Conservation (phyloP, 169 alveolate genomes). For the Plasmodium billcollinsi region DNA sequence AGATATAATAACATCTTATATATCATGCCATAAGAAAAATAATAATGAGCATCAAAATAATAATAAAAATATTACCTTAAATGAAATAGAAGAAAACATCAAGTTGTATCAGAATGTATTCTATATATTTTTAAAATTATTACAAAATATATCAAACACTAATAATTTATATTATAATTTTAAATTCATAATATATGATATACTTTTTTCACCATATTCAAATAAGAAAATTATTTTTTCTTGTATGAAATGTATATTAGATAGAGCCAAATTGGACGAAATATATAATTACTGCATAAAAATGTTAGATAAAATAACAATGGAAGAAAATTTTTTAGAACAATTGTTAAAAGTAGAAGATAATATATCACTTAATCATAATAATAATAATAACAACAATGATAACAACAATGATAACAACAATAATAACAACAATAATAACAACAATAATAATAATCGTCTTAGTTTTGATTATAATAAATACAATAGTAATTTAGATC, state of each 20-base stretch:
- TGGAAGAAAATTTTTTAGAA: not conserved
- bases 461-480: not conserved
- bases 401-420: too few species aligned
- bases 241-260: slow-evolving; percentile 61
- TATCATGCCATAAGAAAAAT: slow-evolving; percentile 1
- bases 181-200: slow-evolving; percentile 65
- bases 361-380: not conserved
- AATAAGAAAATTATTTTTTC: slow-evolving; percentile 47
- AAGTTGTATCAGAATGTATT: slow-evolving; percentile 56
- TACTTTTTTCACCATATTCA: slow-evolving; percentile 60
- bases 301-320: not conserved
- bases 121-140: slow-evolving; percentile 53
- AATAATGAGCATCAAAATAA: not conserved
- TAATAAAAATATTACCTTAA: slow-evolving; percentile 15
- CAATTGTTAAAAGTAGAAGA: not conserved
- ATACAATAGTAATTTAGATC: not conserved
- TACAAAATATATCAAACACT: slow-evolving; percentile 29
- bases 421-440: too few species aligned
- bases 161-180: slow-evolving; percentile 64
- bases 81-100: slow-evolving; percentile 41
- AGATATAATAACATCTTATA: not conserved
- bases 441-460: not conserved
- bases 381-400: not conserved
- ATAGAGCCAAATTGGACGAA: slow-evolving; percentile 39
- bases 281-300: slow-evolving; percentile 31